These are phyloP conservation scores for Didymella sp. DNA, from an alignment of 2,329 filamentous ascomycete genomes.

Conservation along the genomic window DNA sequence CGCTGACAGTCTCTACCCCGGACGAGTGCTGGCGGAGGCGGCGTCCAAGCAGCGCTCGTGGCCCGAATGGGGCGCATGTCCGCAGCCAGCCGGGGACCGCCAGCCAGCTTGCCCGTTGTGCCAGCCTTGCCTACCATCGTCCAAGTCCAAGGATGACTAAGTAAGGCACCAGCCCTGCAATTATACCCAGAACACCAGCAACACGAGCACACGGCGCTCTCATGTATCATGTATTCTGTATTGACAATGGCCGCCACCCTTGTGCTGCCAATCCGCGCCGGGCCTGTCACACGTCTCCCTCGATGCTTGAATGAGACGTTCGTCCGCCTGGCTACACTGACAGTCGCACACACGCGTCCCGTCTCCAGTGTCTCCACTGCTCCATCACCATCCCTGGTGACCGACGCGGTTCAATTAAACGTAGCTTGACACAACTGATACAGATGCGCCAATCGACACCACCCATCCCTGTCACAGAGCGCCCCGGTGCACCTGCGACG, in stretches of 20 bases:
- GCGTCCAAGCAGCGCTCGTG: not conserved
- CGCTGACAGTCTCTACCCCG: not conserved
- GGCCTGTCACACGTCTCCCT: slow-evolving; percentile 4
- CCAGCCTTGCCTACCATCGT: not conserved
- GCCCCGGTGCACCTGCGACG: slow-evolving; percentile 23
- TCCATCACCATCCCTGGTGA: slow-evolving; percentile 9
- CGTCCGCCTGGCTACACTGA: slow-evolving; percentile 10
- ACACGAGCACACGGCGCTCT: not conserved
- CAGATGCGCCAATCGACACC: slow-evolving; percentile 26
- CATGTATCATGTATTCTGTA: not conserved
- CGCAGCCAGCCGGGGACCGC: not conserved
- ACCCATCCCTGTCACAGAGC: slow-evolving; percentile 22
- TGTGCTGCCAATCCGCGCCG: not conserved
- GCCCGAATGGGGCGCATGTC: not conserved
- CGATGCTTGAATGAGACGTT: slow-evolving; percentile 2
- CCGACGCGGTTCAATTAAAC: slow-evolving; percentile 16
- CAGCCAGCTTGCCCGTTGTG: too few species aligned
- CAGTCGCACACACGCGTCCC: slow-evolving; percentile 19
- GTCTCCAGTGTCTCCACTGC: slow-evolving; percentile 17
- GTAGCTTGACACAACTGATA: slow-evolving; percentile 31
- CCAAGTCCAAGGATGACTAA: not conserved
- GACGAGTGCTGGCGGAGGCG: not conserved
- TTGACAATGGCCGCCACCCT: slow-evolving; percentile 3
- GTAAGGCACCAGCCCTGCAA: not conserved
- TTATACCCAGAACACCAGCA: not conserved